These are phyloP conservation scores for Saccharomycodes ludwigii DNA, from an alignment of 805 yeast species.

Conservation along the genomic window DNA sequence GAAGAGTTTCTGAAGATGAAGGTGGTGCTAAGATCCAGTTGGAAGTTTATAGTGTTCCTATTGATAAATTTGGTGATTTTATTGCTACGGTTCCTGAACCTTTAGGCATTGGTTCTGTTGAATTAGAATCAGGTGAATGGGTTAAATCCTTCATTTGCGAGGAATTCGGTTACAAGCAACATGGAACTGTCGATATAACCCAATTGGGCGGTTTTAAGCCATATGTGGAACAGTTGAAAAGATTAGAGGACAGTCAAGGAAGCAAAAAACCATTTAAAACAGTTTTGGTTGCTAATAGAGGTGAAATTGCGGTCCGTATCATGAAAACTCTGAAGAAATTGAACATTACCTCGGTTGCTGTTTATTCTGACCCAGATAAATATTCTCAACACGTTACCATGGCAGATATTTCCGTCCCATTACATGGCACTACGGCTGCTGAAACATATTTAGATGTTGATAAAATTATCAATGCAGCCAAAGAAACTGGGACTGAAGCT, in stretches of 20 bases:
- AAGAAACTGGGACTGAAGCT: slow-evolving; percentile 78
- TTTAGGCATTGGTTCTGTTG: slow-evolving; percentile 88
- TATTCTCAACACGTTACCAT: slow-evolving; percentile 75
- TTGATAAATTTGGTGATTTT: slow-evolving; percentile 67
- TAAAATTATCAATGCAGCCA: slow-evolving; percentile 78
- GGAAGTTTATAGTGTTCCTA: slow-evolving; percentile 78
- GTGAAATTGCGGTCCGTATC: slow-evolving; percentile 94
- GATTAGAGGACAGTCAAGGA: slow-evolving; percentile 18
- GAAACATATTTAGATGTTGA: slow-evolving; percentile 83
- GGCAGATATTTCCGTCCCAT: slow-evolving; percentile 73
- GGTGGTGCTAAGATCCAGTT: slow-evolving; percentile 52
- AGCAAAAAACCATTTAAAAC: slow-evolving; percentile 53
- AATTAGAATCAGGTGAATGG: slow-evolving; percentile 67
- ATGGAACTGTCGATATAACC: slow-evolving; percentile 75
- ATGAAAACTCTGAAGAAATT: slow-evolving; percentile 77
- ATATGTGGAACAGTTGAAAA: slow-evolving; percentile 26
- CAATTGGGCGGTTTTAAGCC: slow-evolving; percentile 78
- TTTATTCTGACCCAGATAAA: slow-evolving; percentile 83
- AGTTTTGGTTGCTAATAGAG: slow-evolving; percentile 93
- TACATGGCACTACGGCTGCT: slow-evolving; percentile 76
- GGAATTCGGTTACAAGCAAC: slow-evolving; percentile 64
- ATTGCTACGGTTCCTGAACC: slow-evolving; percentile 89
- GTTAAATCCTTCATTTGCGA: slow-evolving; percentile 94
- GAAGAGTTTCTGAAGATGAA: slow-evolving; percentile 39
- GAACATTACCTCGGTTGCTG: slow-evolving; percentile 69